Evolutionary conservation across 768 basidiomycete species (phyloP).

Genomic region (Russula earlei): DNA sequence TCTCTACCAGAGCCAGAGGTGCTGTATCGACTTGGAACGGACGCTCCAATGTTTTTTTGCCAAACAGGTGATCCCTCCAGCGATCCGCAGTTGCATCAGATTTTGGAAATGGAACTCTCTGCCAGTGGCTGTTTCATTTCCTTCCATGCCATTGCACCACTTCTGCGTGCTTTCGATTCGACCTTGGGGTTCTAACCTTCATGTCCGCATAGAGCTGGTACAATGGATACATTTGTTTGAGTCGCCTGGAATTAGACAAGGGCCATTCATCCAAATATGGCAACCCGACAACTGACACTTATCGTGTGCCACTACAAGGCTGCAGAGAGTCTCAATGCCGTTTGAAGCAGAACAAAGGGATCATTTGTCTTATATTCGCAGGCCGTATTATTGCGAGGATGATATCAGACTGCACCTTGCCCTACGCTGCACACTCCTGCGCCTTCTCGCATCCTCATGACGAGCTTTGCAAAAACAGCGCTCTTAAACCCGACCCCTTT

Average conservation of each 20-base stretch:
- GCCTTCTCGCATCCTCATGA: not conserved
- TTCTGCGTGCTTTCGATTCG: too few species aligned
- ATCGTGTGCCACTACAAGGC: not conserved
- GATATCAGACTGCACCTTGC: not conserved
- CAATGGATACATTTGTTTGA: not conserved
- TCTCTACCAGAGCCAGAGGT: too few species aligned
- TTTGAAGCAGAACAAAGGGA: slow-evolving; percentile 2
- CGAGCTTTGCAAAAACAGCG: slow-evolving; percentile 1
- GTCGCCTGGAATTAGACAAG: too few species aligned
- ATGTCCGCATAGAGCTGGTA: too few species aligned
- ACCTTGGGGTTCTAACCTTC: too few species aligned
- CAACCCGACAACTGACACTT: not conserved
- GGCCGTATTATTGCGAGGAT: not conserved
- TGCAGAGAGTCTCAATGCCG: not conserved
- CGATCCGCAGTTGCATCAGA: too few species aligned
- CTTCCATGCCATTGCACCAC: too few species aligned
- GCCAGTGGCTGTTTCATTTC: too few species aligned
- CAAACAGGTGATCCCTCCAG: too few species aligned
- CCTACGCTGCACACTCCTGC: not conserved
- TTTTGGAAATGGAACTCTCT: too few species aligned
- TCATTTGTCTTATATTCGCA: not conserved
- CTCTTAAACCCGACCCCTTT: not conserved
- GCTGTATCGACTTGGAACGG: too few species aligned
- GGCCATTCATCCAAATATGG: slow-evolving; percentile 11
- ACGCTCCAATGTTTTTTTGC: too few species aligned